phyloP scores from a whole-genome alignment of 2,329 filamentous ascomycete genomes.

The Ceratocystiopsis minuta region DNA sequence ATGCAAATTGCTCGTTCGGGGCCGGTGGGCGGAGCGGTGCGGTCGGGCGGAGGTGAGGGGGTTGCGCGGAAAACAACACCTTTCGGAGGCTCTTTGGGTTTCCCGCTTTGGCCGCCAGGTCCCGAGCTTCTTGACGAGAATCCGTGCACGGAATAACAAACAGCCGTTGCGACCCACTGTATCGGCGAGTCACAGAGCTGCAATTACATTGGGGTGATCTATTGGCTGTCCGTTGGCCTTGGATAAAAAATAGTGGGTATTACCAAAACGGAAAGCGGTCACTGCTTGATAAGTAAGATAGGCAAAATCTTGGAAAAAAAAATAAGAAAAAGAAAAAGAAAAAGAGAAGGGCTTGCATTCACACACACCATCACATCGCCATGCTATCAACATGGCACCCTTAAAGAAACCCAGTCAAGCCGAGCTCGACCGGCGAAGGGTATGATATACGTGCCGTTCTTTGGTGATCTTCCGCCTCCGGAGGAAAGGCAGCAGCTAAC shows the following conservation, averaged over 20 bases:
- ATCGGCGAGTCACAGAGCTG: slow-evolving; percentile 8
- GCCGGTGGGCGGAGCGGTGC: slow-evolving; percentile 2
- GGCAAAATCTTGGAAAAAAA: not conserved
- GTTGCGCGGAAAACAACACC: slow-evolving; percentile 2
- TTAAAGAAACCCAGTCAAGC: slow-evolving; percentile 27
- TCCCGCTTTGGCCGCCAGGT: too few species aligned
- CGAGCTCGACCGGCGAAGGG: slow-evolving; percentile 44
- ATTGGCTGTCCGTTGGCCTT: slow-evolving; percentile 8
- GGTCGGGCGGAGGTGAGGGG: not conserved
- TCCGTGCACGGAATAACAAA: slow-evolving; percentile 5
- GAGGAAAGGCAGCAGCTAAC: not conserved
- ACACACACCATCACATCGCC: not conserved
- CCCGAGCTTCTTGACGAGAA: not conserved
- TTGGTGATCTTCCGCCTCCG: not conserved
- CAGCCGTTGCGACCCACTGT: slow-evolving; percentile 7
- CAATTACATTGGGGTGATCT: slow-evolving; percentile 6
- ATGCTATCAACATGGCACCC: slow-evolving; percentile 22
- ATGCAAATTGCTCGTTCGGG: slow-evolving; percentile 14
- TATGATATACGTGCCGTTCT: slow-evolving; percentile 15
- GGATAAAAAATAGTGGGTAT: not conserved
- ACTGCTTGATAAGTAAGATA: not conserved
- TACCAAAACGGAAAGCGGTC: too few species aligned
- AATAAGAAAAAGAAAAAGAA: not conserved
- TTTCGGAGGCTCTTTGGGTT: not conserved
- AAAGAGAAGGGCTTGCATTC: not conserved